Percentiles rank a stretch among this genome's conserved stretches.
Conservation (phyloP, 345 rosid genomes). For the Populus euphratica region DNA sequence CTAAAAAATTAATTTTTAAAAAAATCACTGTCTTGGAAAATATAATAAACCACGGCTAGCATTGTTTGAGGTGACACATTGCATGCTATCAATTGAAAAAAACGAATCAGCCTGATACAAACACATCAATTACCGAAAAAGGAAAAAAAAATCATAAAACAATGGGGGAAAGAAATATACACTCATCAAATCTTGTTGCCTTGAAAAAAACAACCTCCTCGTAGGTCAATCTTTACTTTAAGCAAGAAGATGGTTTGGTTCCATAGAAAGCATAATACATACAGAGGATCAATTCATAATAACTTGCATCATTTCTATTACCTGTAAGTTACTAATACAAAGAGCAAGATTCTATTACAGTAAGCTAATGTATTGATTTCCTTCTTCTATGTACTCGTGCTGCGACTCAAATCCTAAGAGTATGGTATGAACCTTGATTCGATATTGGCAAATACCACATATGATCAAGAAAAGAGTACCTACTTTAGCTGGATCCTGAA, state of each 20-base stretch:
- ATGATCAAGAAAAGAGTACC: neutral
- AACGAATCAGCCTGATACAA: too few species aligned
- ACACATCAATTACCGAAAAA: neutral
- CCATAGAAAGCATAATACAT: too few species aligned
- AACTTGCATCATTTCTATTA: neutral
- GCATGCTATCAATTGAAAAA: neutral
- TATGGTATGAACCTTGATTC: slow-evolving; percentile 12
- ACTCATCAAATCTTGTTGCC: neutral
- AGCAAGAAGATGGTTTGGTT: too few species aligned
- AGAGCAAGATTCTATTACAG: too few species aligned
- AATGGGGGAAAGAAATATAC: too few species aligned
- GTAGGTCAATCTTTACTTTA: neutral
- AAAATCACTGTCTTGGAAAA: too few species aligned
- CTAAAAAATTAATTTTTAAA: too few species aligned
- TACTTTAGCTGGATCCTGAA: neutral
- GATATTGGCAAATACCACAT: neutral
- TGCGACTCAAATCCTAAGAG: slow-evolving; percentile 15
- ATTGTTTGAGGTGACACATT: neutral
- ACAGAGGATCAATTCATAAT: too few species aligned
- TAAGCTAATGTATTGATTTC: neutral
- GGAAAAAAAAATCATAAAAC: neutral
- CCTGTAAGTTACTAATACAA: neutral
- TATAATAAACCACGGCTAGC: too few species aligned
- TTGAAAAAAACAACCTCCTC: neutral
- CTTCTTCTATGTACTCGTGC: slow-evolving; percentile 14